Evolutionary conservation across 495 filamentous ascomycete species (phyloP), one percentile per base, ranked within the genome.

Genomic region (Trichoderma gamsii): DNA sequence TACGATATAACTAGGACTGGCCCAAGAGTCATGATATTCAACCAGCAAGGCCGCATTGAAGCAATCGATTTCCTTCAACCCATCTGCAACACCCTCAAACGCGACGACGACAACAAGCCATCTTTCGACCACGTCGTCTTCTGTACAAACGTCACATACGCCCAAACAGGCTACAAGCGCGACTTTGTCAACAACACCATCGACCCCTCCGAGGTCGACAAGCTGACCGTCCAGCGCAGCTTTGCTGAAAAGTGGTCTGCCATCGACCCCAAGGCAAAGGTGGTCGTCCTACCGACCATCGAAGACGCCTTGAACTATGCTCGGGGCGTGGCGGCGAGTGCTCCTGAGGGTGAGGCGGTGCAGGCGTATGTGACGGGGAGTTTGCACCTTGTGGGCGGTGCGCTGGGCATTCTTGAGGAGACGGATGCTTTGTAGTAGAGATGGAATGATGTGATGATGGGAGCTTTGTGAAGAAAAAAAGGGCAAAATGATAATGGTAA

Each of bases 31-130:
- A 80, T 99, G 66, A 87, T 99, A 65, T 99, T 98, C 84, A 99
- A 99, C 78, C 95, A 99, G 73, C 94, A 97, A 74, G 92, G 89
- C 13, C 88, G 93, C 21, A 84, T 89, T 66, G 91, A 93, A n/a
- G 89, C 89, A 12, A 77, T 83, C 15, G 83, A 86, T 1, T 87
- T 96, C 23, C 84, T 93, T 70, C 78, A 83, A 29, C 88, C 87
- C 0, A 83, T 98, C 41, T 75, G 85, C 43, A 76, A 80, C 4
- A 82, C 87, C 0, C 78, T 90, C 1, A 74, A 80, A 67, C 9
- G 11, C 56, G 25, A 29, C 56, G 76, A 78, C 8, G 76, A 83
- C 12, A 78, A 80, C 15, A 76, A 77, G 3, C 65, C 65, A 32
- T 82, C 87, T 0, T 97, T 97, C 72, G 85, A 89, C 23, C 89